Base-by-base conservation (phyloP, 495 filamentous ascomycete genomes). In the Aspergillus avenaceus region DNA sequence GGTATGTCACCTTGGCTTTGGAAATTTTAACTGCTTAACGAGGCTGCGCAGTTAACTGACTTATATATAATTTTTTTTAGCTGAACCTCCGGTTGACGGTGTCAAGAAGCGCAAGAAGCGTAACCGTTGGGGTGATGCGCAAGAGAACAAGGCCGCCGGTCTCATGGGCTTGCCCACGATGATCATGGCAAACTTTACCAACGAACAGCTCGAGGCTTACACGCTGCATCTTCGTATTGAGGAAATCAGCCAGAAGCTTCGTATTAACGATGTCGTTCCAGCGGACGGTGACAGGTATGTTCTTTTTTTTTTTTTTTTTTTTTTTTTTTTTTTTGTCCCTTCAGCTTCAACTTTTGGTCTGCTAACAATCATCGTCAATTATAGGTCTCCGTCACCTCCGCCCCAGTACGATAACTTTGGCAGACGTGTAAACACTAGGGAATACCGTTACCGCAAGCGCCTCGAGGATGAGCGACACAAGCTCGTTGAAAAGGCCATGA, bases 321-420 rank as follows among this genome's bases (percentile, higher is more conserved):
- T 46, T 28, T 5, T 7, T 49, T 27, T 14, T 11, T 27, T 21
- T 37, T 24, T 25, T 42, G 27, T 14, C 13, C 13, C 31, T 47
- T 36, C 18, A 19, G 23, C 26, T 21, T 13, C n/a, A 31, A 16
- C 11, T 38, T 23, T n/a, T n/a, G n/a, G n/a, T n/a, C n/a, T 19
- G 26, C 50, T 57, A 49, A 64, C 62, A 47, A 71, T 18, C 16
- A 8, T 41, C 8, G 31, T 25, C 5, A 4, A 27, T 43, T 48
- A 9, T 60, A 97, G 93, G 69, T 97, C 93, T 49, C 93, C 90
- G 27, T 97, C 93, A 49, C 93, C 93, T 23, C 81, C 93, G 4
- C 93, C 93, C 7, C 92, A 96, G 68, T 98, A 98, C 74, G 93
- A 98, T 74, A 97, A 96, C 74, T 93, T 95, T 67, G 93, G 93